Percentiles rank a stretch among this genome's conserved stretches.
Evolutionary conservation across 805 yeast genomes (phyloP).

Genomic region (Metschnikowia continentalis): DNA sequence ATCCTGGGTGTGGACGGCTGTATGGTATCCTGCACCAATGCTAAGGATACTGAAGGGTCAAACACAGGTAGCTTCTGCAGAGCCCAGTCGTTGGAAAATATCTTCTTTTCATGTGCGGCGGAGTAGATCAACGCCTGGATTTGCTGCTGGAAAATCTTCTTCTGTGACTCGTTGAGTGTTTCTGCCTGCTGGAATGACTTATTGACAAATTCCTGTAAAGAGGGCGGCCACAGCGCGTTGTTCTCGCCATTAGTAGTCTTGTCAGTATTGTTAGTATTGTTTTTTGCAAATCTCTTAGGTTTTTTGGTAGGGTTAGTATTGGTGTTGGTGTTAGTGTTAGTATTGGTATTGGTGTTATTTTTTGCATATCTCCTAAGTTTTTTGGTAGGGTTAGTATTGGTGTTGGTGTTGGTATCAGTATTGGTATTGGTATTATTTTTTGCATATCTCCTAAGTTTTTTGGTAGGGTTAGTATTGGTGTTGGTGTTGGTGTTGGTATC

Average conservation of each 20-base stretch:
- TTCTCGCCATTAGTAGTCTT: not conserved
- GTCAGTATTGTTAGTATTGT: not conserved
- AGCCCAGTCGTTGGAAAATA: constrained; percentile 54
- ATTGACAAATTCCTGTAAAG: constrained; percentile 48
- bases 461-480: no score
- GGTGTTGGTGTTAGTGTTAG: not conserved
- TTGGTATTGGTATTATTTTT: no score
- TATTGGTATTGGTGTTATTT: not conserved
- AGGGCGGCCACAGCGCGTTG: constrained; percentile 49
- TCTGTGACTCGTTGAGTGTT: constrained; percentile 30
- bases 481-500: no score
- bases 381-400: no score
- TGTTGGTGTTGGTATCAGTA: no score
- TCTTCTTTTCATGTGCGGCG: constrained; percentile 42
- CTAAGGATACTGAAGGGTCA: constrained; percentile 15
- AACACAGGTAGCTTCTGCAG: constrained; percentile 46
- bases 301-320: not conserved
- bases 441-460: no score
- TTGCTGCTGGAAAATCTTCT: constrained; percentile 44
- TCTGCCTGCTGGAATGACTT: constrained; percentile 40
- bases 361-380: no score
- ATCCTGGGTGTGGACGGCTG: not conserved
- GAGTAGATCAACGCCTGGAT: constrained; percentile 45
- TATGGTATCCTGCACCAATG: constrained; percentile 10
- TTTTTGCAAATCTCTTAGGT: no score